phyloP scores from a whole-genome alignment of 2,329 filamentous ascomycete genomes.

The Exserohilum turcica region DNA sequence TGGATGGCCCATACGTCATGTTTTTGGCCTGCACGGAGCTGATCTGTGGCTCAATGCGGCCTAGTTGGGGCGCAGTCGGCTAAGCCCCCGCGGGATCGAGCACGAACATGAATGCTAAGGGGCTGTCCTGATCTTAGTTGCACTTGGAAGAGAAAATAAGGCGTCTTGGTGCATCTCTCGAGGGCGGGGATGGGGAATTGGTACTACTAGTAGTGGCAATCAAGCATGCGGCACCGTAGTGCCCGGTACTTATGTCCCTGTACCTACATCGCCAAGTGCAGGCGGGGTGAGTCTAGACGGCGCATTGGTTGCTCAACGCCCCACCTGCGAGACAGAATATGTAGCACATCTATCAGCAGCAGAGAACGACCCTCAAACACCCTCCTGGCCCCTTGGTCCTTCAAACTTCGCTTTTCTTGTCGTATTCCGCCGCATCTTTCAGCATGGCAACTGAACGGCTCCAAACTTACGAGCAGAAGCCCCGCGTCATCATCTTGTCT shows the following conservation, averaged over 20 bases:
- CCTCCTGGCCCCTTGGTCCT: not conserved
- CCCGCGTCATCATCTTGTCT: conserved; percentile 49
- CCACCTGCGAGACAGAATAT: conserved; percentile 21
- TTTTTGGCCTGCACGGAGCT: conserved; percentile 1
- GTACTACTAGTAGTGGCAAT: not conserved
- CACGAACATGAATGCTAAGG: too few relatives aligned
- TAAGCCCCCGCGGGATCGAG: conserved; percentile 1
- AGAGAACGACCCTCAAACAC: conserved; percentile 14
- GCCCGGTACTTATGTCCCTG: not conserved
- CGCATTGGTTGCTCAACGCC: conserved; percentile 19
- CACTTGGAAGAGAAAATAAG: not conserved
- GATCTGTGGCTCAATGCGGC: not conserved
- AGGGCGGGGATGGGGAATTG: not conserved
- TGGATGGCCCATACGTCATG: conserved; percentile 8
- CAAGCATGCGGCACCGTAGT: not conserved
- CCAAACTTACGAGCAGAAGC: conserved; percentile 40
- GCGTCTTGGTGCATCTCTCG: too few relatives aligned
- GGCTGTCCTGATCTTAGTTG: not conserved
- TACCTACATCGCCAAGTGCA: conserved; percentile 17
- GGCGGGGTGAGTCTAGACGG: conserved; percentile 18
- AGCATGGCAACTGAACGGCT: conserved; percentile 36
- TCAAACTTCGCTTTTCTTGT: not conserved
- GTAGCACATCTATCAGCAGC: not conserved
- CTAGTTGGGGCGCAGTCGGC: conserved; percentile 11
- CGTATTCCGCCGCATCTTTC: not conserved